Conservation (phyloP, 2,329 filamentous ascomycete genomes). For the Penicillium frequentans region DNA sequence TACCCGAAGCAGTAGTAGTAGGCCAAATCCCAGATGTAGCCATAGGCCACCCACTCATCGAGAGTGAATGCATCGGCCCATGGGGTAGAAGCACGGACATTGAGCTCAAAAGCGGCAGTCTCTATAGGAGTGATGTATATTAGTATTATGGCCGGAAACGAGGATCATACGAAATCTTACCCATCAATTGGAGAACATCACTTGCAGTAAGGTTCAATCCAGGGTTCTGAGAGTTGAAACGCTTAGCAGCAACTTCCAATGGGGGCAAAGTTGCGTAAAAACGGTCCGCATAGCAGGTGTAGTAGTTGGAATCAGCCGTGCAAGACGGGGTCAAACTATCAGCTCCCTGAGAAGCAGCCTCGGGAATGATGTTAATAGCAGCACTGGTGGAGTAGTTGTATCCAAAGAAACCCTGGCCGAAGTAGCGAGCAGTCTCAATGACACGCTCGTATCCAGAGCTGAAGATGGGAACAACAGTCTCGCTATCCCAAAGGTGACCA, state of each 20-base stretch:
- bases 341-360: conserved; percentile 17
- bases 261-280: conserved; percentile 2
- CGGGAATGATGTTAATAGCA: conserved; percentile 23
- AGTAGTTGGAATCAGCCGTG: conserved; percentile 5
- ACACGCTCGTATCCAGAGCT: conserved; percentile 19
- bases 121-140: conserved; percentile 1
- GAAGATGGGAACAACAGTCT: conserved; percentile 17
- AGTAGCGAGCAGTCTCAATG: conserved; percentile 23
- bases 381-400: conserved; percentile 20
- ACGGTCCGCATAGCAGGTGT: conserved; percentile 11
- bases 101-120: conserved; percentile 22
- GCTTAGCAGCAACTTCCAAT: conserved; percentile 18
- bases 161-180: conserved; percentile 1
- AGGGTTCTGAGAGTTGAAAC: conserved; percentile 22
- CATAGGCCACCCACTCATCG: conserved; percentile 24
- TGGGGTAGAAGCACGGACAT: conserved; percentile 17
- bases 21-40: conserved; percentile 17
- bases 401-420: conserved; percentile 25
- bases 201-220: conserved; percentile 17
- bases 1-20: conserved; percentile 26
- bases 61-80: conserved; percentile 25
- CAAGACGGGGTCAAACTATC: conserved; percentile 22
- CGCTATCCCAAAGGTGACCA: conserved; percentile 16
- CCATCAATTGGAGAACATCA: conserved; percentile 21
- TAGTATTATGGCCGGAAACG: not conserved